phyloP scores from a whole-genome alignment of 2,329 filamentous ascomycete species.

The Fusarium nygamai region DNA sequence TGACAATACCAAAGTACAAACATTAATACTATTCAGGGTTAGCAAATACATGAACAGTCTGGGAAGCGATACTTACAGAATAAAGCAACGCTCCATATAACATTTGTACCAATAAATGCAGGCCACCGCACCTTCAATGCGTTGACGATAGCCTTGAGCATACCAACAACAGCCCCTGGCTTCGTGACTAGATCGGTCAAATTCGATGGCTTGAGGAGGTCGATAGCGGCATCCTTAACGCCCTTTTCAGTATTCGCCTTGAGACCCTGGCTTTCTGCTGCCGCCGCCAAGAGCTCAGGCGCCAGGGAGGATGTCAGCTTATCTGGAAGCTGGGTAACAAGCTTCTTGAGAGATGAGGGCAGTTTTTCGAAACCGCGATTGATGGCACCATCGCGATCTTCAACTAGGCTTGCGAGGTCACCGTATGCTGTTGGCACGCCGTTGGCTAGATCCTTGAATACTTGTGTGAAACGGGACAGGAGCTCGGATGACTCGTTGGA shows the following conservation, averaged over 20 bases:
- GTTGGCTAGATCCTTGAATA: conserved; percentile 91
- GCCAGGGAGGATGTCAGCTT: conserved; percentile 81
- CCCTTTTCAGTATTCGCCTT: conserved; percentile 64
- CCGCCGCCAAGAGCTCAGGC: conserved; percentile 83
- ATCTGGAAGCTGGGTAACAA: conserved; percentile 84
- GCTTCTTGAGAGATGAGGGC: conserved; percentile 82
- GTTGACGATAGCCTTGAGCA: conserved; percentile 90
- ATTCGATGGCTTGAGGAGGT: conserved; percentile 75
- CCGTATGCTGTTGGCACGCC: conserved; percentile 93
- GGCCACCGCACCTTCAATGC: conserved; percentile 90
- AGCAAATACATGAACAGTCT: background rate
- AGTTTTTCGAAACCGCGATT: conserved; percentile 71
- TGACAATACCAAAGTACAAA: conserved; percentile 99
- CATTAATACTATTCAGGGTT: conserved; percentile 71
- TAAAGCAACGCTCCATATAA: conserved; percentile 87
- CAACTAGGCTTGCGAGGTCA: conserved; percentile 76
- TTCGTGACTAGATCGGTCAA: conserved; percentile 85
- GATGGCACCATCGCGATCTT: conserved; percentile 70
- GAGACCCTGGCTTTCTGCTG: conserved; percentile 77
- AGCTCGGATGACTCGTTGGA: conserved; percentile 86
- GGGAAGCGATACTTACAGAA: conserved; percentile 72
- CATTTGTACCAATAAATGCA: conserved; percentile 89
- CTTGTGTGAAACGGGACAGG: conserved; percentile 83
- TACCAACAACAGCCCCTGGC: conserved; percentile 83
- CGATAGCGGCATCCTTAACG: conserved; percentile 71